Evolutionary conservation across 768 basidiomycete genomes (phyloP), one percentile per base, ranked within the genome.

Genomic region (Serpula lacrymans): DNA sequence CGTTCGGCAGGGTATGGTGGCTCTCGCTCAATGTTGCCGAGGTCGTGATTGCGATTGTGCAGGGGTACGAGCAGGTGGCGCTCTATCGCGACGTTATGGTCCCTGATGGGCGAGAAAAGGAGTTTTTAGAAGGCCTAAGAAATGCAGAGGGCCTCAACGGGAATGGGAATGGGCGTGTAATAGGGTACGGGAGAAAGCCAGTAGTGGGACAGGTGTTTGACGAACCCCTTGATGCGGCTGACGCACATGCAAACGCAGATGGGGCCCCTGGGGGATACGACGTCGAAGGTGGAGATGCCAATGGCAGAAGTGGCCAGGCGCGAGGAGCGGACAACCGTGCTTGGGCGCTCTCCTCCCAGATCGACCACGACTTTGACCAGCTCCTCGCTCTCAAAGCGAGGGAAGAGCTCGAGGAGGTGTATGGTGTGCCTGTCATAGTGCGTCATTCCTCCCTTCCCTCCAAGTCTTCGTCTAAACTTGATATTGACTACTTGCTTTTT

Each of bases 391-490:
- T 87, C 39, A 82, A 81, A 51, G 71, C 69, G 14, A 67, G 88
- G 29, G 82, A 86, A 54, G 89, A 91, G 43, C 60, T 92, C 27
- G 88, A 90, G 55, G 78, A 80, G 35, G 71, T 88, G 5, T 90
- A 88, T 52, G 88, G 88, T 2, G 60, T 85, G n/a, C 84, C 89
- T 3, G 70, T 84, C 27, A 79, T 91, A 33, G 86, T 88, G 59
- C 48, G 83, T 79, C 9, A n/a, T 16, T 37, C 16, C 38, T 17
- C 21, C 20, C 10, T 31, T 29, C 10, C 34, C 31, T 32, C n/a
- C 24, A 2, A 10, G 5, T 14, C 37, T 6, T 14, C 16, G 13
- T 40, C 34, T n/a, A 5, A 37, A 21, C 30, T 41, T 31, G 22
- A 27, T 39, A n/a, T 46, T 30, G n/a, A 16, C 34, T 50, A 46